Percentiles rank a stretch among this genome's conserved stretches.
These are phyloP conservation scores for Orobanche coerulescens DNA, from an alignment of 257 asterid genomes.

Conservation along the genomic window DNA sequence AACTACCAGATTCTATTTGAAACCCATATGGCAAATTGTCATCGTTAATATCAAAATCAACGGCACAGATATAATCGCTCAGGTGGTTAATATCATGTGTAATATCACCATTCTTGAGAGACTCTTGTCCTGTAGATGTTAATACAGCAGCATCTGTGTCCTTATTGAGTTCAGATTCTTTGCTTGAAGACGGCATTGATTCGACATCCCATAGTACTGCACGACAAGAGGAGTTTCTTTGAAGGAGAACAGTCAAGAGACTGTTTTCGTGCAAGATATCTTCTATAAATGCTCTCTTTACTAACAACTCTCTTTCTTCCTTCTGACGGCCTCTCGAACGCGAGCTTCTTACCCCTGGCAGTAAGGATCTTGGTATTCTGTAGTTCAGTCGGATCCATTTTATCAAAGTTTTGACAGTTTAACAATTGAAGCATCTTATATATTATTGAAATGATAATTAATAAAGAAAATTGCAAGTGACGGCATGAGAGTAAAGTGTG, in stretches of 20 bases:
- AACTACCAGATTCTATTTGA: slow-evolving; percentile 83
- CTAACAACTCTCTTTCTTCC: slow-evolving; percentile 83
- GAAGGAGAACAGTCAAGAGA: slow-evolving; percentile 47
- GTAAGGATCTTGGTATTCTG: slow-evolving; percentile 94
- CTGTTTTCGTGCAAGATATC: slow-evolving; percentile 74
- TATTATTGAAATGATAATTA: slow-evolving; percentile 12
- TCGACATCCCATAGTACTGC: slow-evolving; percentile 74
- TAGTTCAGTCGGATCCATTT: slow-evolving; percentile 25
- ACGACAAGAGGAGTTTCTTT: slow-evolving; percentile 44
- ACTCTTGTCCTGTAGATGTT: slow-evolving; percentile 32
- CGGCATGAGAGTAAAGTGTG: background rate
- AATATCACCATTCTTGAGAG: slow-evolving; percentile 25
- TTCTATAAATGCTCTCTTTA: slow-evolving; percentile 77
- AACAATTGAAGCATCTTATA: slow-evolving; percentile 15
- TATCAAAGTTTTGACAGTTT: slow-evolving; percentile 21
- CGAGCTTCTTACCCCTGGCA: slow-evolving; percentile 87
- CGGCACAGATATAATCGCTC: slow-evolving; percentile 46
- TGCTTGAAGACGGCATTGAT: slow-evolving; percentile 58
- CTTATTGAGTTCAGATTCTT: slow-evolving; percentile 45
- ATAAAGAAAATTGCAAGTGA: slow-evolving; percentile 20
- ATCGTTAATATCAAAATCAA: slow-evolving; percentile 58
- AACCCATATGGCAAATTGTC: slow-evolving; percentile 66
- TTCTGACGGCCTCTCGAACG: slow-evolving; percentile 81
- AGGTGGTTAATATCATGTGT: slow-evolving; percentile 41
- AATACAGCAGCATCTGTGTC: slow-evolving; percentile 25